Evolutionary conservation across 306 rosid species (phyloP), one percentile per base, ranked within the genome.

Genomic region (Vachellia collinsii): DNA sequence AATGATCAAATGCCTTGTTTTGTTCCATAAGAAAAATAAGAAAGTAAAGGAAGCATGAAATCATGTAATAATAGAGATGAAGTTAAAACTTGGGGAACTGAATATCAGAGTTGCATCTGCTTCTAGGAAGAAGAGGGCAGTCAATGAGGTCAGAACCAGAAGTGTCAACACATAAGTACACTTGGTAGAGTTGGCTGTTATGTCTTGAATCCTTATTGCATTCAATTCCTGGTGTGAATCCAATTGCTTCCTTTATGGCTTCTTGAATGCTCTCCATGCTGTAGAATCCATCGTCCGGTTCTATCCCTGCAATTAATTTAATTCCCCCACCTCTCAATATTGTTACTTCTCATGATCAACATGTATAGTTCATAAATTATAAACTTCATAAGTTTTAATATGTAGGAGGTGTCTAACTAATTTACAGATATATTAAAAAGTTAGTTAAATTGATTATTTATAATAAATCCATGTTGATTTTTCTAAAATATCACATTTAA

Each of bases 241-340:
- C 75, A 22, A 23, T 3, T 23, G 6, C 75, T 8, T 70, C 63
- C 81, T 92, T 84, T 50, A 92, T 92, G 7, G 94, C 97, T 1
- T 73, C 86, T 41, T 19, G 16, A 1, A 90, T 63, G 73, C 79
- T 77, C 0, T 88, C 84, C 44, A 87, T 37, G 82, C 84, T 92
- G 84, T 92, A 92, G 17, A 81, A 62, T 14, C 38, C 88, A 75
- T 88, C 98, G 62, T 94, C 81, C 78, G 97, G 88, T 54, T 84
- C 82, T 70, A 92, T 94, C 41, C 81, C 94, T 92, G 88, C 41
- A 87, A 72, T 54, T 72, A 76, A 82, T 80, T 77, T 6, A 58
- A 6, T 50, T 44, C 14, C 38, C 67, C 67, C 34, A 1, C 13
- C 34, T 1, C 12, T 48, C 19, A 48, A 14, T 29, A 29, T 3